Conservation (phyloP, 495 filamentous ascomycete species). For the Neurospora africana region DNA sequence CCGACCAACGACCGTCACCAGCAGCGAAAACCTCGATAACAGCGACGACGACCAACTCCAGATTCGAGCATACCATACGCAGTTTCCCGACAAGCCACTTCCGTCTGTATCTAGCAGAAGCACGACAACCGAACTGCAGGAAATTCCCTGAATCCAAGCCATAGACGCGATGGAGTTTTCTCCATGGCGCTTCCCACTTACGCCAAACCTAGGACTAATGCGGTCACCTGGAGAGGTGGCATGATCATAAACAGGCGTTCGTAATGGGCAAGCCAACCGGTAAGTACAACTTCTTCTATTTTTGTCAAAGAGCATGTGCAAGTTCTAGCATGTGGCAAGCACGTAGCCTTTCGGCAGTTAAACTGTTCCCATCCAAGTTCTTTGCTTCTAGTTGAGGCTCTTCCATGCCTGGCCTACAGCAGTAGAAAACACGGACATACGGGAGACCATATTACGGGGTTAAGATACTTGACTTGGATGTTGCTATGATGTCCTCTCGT, state of each 20-base stretch:
- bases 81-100: neutral
- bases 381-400: neutral
- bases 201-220: neutral
- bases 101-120: neutral
- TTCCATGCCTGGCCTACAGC: neutral
- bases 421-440: neutral
- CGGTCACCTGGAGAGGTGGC: neutral
- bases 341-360: neutral
- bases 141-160: neutral
- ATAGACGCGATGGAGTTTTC: neutral
- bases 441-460: neutral
- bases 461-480: neutral
- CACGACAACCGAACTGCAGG: neutral
- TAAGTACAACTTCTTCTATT: neutral
- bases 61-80: neutral
- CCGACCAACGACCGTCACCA: neutral
- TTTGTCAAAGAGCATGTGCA: neutral
- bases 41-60: neutral
- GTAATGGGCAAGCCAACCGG: neutral
- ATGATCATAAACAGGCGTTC: neutral
- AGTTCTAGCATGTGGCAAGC: neutral
- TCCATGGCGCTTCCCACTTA: neutral
- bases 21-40: neutral
- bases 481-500: no score
- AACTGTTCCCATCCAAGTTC: neutral